Percentiles rank a stretch among this genome's conserved stretches.
These are phyloP conservation scores for Tricladium varicosporioides DNA, from an alignment of 2,329 filamentous ascomycete species.

Conservation along the genomic window DNA sequence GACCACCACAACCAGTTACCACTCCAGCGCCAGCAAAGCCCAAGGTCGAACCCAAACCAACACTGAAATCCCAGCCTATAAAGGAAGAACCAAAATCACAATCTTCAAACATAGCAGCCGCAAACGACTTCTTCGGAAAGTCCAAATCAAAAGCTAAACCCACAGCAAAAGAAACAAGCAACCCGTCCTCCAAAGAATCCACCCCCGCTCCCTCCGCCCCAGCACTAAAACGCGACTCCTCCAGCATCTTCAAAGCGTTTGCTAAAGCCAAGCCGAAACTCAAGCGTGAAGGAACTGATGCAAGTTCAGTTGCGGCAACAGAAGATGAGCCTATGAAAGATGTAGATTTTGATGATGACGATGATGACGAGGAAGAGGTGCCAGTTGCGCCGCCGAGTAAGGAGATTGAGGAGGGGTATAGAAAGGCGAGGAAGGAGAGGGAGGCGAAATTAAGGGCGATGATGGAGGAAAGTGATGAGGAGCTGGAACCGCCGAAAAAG, in stretches of 20 bases:
- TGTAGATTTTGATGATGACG: conserved; percentile 40
- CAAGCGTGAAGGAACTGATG: conserved; percentile 40
- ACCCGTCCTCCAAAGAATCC: conserved; percentile 26
- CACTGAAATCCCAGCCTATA: conserved; percentile 5
- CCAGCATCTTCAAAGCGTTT: conserved; percentile 76
- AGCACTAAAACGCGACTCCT: conserved; percentile 55
- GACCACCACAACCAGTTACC: conserved; percentile 24
- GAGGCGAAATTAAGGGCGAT: conserved; percentile 67
- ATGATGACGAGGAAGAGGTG: conserved; percentile 53
- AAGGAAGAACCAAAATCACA: conserved; percentile 25
- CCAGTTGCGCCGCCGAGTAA: conserved; percentile 44
- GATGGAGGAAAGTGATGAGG: conserved; percentile 71
- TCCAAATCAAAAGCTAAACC: conserved; percentile 21
- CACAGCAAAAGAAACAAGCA: conserved; percentile 19
- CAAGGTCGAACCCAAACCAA: conserved; percentile 22
- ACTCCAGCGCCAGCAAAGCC: conserved; percentile 32
- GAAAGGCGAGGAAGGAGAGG: conserved; percentile 56
- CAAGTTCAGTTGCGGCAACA: conserved; percentile 38
- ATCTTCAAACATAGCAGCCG: conserved; percentile 20
- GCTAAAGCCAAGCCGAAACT: conserved; percentile 64
- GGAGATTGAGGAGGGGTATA: conserved; percentile 31
- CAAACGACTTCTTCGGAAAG: conserved; percentile 40
- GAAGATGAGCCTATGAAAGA: conserved; percentile 56
- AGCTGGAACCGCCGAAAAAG: conserved; percentile 44
- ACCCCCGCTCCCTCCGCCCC: conserved; percentile 24